Conservation (phyloP, 1,139 yeast species). For the Protomyces lactucae-debilis region DNA sequence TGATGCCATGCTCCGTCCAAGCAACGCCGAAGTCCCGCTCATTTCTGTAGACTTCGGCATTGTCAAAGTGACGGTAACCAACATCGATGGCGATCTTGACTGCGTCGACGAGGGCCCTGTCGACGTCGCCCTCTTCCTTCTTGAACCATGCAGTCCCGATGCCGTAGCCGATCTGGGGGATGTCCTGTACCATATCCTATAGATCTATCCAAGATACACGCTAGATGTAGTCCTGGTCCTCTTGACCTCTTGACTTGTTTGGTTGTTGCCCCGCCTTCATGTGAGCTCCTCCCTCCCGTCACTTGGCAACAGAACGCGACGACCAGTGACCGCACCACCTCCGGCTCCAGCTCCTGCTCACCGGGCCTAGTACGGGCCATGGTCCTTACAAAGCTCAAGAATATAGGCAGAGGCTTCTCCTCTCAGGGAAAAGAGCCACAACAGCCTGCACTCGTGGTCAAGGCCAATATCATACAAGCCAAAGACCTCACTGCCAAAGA, state of each 20-base stretch:
- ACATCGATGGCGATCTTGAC: slow-evolving; percentile 54
- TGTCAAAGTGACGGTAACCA: slow-evolving; percentile 53
- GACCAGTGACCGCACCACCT: background rate
- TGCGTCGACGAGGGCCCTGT: slow-evolving; percentile 48
- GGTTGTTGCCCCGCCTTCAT: no score
- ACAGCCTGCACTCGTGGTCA: background rate
- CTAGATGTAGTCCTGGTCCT: background rate
- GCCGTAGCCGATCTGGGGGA: slow-evolving; percentile 56
- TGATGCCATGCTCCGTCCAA: slow-evolving; percentile 46
- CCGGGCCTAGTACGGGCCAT: background rate
- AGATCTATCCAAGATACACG: background rate
- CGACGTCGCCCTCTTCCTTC: slow-evolving; percentile 31
- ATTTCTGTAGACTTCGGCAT: slow-evolving; percentile 63
- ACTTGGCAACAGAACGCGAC: background rate
- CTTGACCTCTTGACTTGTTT: no score
- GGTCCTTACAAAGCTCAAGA: background rate
- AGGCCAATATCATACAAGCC: slow-evolving; percentile 27
- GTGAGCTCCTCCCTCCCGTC: background rate
- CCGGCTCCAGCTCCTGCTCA: background rate
- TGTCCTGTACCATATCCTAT: slow-evolving; percentile 26
- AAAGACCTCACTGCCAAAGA: slow-evolving; percentile 33
- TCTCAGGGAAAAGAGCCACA: background rate
- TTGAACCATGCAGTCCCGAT: slow-evolving; percentile 52
- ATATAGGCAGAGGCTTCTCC: background rate
- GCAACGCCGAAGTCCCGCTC: slow-evolving; percentile 61